Evolutionary conservation across 2,329 filamentous ascomycete species (phyloP).

Genomic region (Fusarium algeriense): DNA sequence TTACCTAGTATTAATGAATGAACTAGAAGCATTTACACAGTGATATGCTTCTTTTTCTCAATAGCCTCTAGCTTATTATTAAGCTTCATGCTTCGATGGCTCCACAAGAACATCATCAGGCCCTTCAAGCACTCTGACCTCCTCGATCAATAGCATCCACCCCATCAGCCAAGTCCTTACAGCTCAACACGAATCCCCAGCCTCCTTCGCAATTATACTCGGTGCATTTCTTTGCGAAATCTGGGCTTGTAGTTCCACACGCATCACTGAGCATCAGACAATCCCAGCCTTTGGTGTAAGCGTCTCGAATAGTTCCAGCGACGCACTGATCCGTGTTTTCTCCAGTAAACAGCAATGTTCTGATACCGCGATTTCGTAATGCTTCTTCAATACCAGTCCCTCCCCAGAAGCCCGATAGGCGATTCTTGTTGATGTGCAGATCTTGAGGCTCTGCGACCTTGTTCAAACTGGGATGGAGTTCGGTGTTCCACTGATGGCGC

Average conservation of each 20-base stretch:
- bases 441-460: fast-evolving
- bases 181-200: background rate
- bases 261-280: background rate
- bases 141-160: background rate
- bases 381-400: fast-evolving
- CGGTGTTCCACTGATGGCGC: background rate
- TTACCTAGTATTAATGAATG: no score
- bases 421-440: background rate
- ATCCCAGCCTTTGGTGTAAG: background rate
- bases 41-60: no score
- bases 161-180: background rate
- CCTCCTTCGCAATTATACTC: background rate
- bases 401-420: background rate
- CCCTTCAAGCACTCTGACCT: background rate
- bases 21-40: no score
- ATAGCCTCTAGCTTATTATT: no score
- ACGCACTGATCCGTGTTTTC: background rate
- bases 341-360: background rate
- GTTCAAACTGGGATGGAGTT: background rate
- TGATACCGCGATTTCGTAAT: background rate
- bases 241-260: background rate
- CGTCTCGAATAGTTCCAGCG: background rate
- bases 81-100: background rate
- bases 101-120: background rate
- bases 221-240: background rate